Base-by-base conservation (phyloP, 2,329 filamentous ascomycete species). In the Xylariaceae sp. region DNA sequence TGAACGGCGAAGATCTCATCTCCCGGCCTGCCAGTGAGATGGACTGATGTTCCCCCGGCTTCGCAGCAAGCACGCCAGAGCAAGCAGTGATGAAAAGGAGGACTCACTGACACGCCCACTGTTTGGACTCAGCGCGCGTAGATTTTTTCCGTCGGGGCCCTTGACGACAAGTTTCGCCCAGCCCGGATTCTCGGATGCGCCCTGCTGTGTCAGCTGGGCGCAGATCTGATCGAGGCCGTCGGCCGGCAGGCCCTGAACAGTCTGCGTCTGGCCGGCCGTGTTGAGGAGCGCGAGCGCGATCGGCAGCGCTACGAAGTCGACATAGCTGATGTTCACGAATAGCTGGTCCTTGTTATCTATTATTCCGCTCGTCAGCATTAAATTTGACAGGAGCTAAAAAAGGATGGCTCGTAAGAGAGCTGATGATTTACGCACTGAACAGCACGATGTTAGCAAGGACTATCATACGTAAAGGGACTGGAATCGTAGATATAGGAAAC, bases 281-380 rank as follows among this genome's bases (percentile, higher is more conserved):
- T 77, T 80, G 49, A 72, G 71, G 39, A 87, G 77, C 55, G 71
- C 67, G 58, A 87, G 76, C 1, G 81, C 79, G 45, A 88, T 79
- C n/a, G 87, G 85, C 61, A 87, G 68, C 62, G 76, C 75, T 57
- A 91, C 81, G 71, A 92, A 92, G 74, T 92, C 89, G 47, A 92
- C 89, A 67, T 88, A 87, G 57, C 79, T 84, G 63, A 92, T 85
- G 62, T 89, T 89, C 62, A 82, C 84, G 65, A 83, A 89, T 4
- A 89, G 72, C 69, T 88, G 77, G 26, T 68, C 64, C 29, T 71
- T 63, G 69, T 88, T 88, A 71, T 81, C 87, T 13, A 85, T 87
- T 63, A 88, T 85, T 70, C 11, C 27, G 13, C 9, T 13, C 9
- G 33, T n/a, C n/a, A n/a, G n/a, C n/a, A n/a, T n/a, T n/a, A n/a